Evolutionary conservation across 768 basidiomycete genomes (phyloP).

Genomic region (Chalciporus sphaerocephalus): DNA sequence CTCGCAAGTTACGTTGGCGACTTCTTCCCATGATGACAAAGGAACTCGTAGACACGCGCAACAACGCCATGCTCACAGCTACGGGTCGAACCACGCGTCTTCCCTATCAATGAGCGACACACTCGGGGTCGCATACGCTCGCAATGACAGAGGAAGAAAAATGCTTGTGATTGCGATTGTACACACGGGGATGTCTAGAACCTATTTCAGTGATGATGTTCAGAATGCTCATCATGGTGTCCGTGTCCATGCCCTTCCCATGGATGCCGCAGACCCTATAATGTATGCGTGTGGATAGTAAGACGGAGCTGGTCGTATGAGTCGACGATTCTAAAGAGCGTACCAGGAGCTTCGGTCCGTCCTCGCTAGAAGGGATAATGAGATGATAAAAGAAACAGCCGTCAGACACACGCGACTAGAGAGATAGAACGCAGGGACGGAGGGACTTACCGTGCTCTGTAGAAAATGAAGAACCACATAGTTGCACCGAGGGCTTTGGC

Average conservation of each 20-base stretch:
- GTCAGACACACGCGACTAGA: background rate
- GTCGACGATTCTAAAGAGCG: background rate
- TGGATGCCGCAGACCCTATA: conserved; percentile 61
- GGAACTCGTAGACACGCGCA: too few species aligned
- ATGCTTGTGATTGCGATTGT: background rate
- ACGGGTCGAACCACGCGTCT: too few species aligned
- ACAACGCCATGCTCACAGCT: too few species aligned
- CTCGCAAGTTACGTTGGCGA: too few species aligned
- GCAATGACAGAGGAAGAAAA: background rate
- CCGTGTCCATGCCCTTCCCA: conserved; percentile 61
- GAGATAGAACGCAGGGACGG: background rate
- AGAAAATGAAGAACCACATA: conserved; percentile 99
- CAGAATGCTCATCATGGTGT: conserved; percentile 34
- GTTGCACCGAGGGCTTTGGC: conserved; percentile 84
- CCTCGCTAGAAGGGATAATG: conserved; percentile 52
- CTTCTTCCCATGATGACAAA: too few species aligned
- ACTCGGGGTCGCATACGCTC: background rate
- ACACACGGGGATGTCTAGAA: conserved; percentile 17
- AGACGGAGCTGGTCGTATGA: conserved; percentile 3
- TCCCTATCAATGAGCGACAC: background rate
- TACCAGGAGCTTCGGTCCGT: conserved; percentile 72
- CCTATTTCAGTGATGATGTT: conserved; percentile 38
- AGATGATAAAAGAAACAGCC: background rate
- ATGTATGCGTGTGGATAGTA: conserved; percentile 1
- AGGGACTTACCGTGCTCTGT: conserved; percentile 77